These are phyloP conservation scores for Berberis vulgaris DNA, from an alignment of 164 flowering plant species.

Conservation along the genomic window DNA sequence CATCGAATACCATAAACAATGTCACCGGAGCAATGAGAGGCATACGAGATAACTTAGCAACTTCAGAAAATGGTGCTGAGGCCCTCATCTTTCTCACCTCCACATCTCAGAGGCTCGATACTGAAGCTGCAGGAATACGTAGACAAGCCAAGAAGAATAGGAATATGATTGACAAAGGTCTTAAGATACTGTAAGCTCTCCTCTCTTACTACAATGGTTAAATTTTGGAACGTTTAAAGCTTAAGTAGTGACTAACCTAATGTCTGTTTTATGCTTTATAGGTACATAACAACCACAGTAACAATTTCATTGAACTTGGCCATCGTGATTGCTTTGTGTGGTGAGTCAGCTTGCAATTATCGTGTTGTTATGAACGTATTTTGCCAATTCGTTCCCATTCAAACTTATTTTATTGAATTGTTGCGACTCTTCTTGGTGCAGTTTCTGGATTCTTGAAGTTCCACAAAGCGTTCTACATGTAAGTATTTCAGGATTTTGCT, in stretches of 20 bases:
- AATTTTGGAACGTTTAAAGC: too few species aligned
- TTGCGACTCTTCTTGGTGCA: conserved; percentile 22
- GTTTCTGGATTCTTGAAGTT: conserved; percentile 42
- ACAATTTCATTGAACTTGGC: conserved; percentile 39
- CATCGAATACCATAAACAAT: conserved; percentile 51
- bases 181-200: conserved; percentile 45
- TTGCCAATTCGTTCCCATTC: neutral
- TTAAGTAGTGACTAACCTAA: neutral
- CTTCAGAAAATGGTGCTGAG: conserved; percentile 9
- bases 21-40: conserved; percentile 65
- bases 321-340: conserved; percentile 46
- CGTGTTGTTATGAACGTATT: neutral
- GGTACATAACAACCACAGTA: conserved; percentile 40
- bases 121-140: conserved; percentile 42
- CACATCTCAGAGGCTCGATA: conserved; percentile 43
- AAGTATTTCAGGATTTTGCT: conserved; percentile 17
- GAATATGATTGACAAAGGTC: conserved; percentile 42
- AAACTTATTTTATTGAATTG: neutral
- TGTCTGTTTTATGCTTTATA: conserved; percentile 20
- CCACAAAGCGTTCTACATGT: conserved; percentile 30
- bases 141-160: conserved; percentile 54
- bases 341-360: conserved; percentile 18
- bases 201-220: neutral
- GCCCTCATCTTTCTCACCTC: conserved; percentile 38
- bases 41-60: conserved; percentile 29